Percentiles rank a stretch among this genome's conserved stretches.
These are phyloP conservation scores for Excoecaria agallocha DNA, from an alignment of 345 rosid genomes.

Conservation along the genomic window DNA sequence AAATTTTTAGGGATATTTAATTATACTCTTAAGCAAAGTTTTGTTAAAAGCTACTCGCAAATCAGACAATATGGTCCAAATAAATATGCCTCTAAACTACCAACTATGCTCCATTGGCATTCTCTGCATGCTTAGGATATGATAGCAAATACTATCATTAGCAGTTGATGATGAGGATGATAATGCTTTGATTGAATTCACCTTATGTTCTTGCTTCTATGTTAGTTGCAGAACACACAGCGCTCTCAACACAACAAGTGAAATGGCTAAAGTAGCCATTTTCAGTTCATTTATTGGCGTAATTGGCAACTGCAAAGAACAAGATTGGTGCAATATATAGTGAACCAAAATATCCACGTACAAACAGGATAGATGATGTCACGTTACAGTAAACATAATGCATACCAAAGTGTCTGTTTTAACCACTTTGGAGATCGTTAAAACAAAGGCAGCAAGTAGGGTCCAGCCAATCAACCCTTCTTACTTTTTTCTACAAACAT, in stretches of 20 bases:
- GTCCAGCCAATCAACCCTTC: not conserved
- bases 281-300: not conserved
- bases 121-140: constrained; percentile 48
- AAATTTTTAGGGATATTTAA: no score
- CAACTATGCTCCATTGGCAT: constrained; percentile 32
- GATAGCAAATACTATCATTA: constrained; percentile 30
- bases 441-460: constrained; percentile 7
- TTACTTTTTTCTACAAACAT: no score
- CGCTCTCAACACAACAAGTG: not conserved
- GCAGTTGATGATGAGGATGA: constrained; percentile 2
- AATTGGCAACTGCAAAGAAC: constrained; percentile 1
- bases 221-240: constrained; percentile 12
- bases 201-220: constrained; percentile 21
- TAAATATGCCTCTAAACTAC: no score
- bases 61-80: not conserved
- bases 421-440: not conserved
- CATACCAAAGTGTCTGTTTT: constrained; percentile 9
- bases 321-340: constrained; percentile 10
- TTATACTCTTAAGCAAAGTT: not conserved
- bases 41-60: no score
- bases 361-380: not conserved
- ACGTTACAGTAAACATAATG: no score
- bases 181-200: not conserved
- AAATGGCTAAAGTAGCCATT: no score
- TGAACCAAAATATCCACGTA: not conserved